These are phyloP conservation scores for Mucor saturninus DNA, from an alignment of 371 early-diverging fungal species.

Conservation along the genomic window DNA sequence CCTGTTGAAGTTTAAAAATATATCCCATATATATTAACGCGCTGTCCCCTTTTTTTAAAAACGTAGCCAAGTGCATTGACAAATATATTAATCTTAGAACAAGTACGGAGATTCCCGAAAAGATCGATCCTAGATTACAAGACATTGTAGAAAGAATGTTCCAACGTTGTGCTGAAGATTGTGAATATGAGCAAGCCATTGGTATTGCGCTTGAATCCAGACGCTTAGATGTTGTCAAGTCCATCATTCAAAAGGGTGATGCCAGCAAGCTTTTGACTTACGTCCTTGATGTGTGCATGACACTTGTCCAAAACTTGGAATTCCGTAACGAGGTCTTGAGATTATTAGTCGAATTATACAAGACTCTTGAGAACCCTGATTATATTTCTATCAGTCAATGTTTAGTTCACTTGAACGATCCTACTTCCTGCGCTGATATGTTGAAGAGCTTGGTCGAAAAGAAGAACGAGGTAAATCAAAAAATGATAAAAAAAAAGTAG, in stretches of 20 bases:
- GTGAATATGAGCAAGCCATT: conserved; percentile 90
- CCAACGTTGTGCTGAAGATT: conserved; percentile 83
- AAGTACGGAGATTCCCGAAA: conserved; percentile 47
- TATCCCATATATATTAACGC: not conserved
- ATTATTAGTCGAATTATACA: conserved; percentile 83
- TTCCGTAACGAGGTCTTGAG: conserved; percentile 86
- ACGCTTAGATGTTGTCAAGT: conserved; percentile 88
- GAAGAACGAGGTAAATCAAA: conserved; percentile 54
- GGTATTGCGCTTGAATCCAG: conserved; percentile 94
- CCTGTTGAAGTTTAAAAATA: too few relatives aligned
- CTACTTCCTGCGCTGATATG: conserved; percentile 72
- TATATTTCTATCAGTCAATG: conserved; percentile 92
- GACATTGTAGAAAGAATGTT: conserved; percentile 94
- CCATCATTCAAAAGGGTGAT: conserved; percentile 76
- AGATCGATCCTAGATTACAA: conserved; percentile 81
- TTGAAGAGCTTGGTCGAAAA: conserved; percentile 67
- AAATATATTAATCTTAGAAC: conserved; percentile 85
- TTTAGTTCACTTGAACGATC: conserved; percentile 87
- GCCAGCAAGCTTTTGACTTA: conserved; percentile 77
- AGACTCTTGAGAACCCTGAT: conserved; percentile 81
- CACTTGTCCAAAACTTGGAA: conserved; percentile 79
- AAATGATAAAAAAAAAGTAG: not conserved
- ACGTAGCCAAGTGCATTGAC: conserved; percentile 86
- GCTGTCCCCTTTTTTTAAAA: not conserved
- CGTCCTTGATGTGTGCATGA: conserved; percentile 81